Evolutionary conservation across 2,329 filamentous ascomycete species (phyloP).

Genomic region (Myotisia sp.): DNA sequence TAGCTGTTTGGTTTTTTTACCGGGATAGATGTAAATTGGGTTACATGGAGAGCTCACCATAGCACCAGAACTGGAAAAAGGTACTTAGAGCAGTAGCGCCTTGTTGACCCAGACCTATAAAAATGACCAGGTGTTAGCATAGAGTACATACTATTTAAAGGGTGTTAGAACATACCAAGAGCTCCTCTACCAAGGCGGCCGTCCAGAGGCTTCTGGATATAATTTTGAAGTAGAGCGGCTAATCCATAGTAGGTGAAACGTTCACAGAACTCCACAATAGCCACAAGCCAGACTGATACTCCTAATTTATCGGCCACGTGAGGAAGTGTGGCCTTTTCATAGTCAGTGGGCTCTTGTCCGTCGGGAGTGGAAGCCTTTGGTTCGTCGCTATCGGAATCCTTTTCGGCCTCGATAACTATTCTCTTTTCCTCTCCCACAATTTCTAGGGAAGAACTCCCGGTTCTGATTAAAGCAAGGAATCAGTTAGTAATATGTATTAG

Average conservation of each 20-base stretch:
- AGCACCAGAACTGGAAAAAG: conserved; percentile 43
- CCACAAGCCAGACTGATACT: conserved; percentile 41
- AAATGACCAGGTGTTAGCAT: not conserved
- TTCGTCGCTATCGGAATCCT: conserved; percentile 4
- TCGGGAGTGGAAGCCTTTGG: conserved; percentile 22
- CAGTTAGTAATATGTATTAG: not conserved
- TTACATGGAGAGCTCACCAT: conserved; percentile 19
- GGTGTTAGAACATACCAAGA: conserved; percentile 12
- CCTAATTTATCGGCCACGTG: conserved; percentile 42
- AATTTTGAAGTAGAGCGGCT: conserved; percentile 42
- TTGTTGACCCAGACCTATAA: conserved; percentile 22
- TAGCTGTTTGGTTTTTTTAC: too few relatives aligned
- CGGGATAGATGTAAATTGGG: too few relatives aligned
- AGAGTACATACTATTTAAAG: not conserved
- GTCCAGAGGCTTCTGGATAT: conserved; percentile 31
- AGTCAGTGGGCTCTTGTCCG: conserved; percentile 38
- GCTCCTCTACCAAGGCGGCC: conserved; percentile 27
- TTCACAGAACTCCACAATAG: conserved; percentile 42
- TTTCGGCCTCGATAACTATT: not conserved
- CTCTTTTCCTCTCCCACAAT: not conserved
- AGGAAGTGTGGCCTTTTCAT: conserved; percentile 37
- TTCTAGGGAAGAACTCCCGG: too few relatives aligned
- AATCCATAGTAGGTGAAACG: conserved; percentile 45
- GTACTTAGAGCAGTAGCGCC: conserved; percentile 37
- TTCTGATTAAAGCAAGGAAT: too few relatives aligned